phyloP scores from a whole-genome alignment of 306 rosid genomes.

The Nissolia schottii region DNA sequence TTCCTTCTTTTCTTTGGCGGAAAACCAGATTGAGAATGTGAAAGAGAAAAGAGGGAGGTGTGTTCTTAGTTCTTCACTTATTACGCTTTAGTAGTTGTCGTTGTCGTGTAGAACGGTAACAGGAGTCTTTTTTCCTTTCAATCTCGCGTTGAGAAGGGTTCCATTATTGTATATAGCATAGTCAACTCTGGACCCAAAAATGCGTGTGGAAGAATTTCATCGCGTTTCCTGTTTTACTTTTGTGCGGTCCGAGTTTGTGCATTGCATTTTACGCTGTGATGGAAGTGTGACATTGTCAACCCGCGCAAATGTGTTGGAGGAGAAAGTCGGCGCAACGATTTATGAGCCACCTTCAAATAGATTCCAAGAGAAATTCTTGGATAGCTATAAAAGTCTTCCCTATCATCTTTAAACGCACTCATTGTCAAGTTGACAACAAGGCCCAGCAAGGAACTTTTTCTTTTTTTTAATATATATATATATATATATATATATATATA shows the following conservation, averaged over 20 bases:
- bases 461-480: too few species aligned
- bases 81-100: not conserved
- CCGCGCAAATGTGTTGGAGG: not conserved
- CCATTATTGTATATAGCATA: not conserved
- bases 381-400: too few species aligned
- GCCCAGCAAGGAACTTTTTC: too few species aligned
- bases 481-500: too few species aligned
- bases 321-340: not conserved
- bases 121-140: slow-evolving; percentile 22
- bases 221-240: not conserved
- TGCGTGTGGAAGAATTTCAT: not conserved
- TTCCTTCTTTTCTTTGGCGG: too few species aligned
- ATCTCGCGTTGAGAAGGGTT: slow-evolving; percentile 6
- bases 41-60: not conserved
- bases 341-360: not conserved
- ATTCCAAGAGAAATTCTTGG: too few species aligned
- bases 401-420: too few species aligned
- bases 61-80: not conserved
- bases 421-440: too few species aligned
- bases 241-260: not conserved
- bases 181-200: slow-evolving; percentile 30
- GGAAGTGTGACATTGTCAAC: not conserved
- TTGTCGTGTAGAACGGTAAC: not conserved
- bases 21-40: slow-evolving; percentile 1
- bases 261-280: not conserved